Conservation (phyloP, 2,329 filamentous ascomycete species). For the Apiospora arundinis region DNA sequence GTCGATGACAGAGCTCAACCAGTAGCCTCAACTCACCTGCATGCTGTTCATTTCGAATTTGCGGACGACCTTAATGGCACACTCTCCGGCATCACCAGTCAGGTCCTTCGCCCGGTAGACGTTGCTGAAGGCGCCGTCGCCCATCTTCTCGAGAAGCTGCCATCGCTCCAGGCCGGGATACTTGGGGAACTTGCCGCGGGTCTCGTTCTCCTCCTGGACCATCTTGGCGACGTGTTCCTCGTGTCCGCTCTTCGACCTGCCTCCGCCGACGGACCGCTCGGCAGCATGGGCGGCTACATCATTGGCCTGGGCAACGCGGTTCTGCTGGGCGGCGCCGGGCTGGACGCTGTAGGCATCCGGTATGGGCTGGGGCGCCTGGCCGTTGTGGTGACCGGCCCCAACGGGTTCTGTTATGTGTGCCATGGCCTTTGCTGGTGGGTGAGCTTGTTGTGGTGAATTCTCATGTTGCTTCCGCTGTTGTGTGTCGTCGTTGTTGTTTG, state of each 20-base stretch:
- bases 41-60: conserved; percentile 99
- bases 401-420: conserved; percentile 51
- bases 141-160: conserved; percentile 94
- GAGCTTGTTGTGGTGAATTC: conserved; percentile 53
- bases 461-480: conserved; percentile 54
- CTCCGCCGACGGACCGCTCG: conserved; percentile 58
- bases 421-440: conserved; percentile 60
- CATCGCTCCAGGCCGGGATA: conserved; percentile 88
- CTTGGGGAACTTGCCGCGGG: conserved; percentile 81
- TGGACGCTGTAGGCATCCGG: conserved; percentile 67
- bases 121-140: conserved; percentile 98
- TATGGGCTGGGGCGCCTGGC: conserved; percentile 49
- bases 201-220: conserved; percentile 89
- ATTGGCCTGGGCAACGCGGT: conserved; percentile 72
- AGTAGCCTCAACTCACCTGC: conserved; percentile 78
- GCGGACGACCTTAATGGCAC: conserved; percentile 97
- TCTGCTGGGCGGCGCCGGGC: conserved; percentile 61
- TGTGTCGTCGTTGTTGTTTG: conserved; percentile 59
- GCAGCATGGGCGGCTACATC: conserved; percentile 68
- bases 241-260: conserved; percentile 51
- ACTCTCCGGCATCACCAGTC: conserved; percentile 74
- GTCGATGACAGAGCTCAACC: conserved; percentile 38
- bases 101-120: conserved; percentile 88
- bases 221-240: conserved; percentile 82
- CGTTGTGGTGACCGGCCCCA: conserved; percentile 46